These are phyloP conservation scores for Synchytrium microbalum DNA, from an alignment of 371 early-diverging fungal species.

Conservation along the genomic window DNA sequence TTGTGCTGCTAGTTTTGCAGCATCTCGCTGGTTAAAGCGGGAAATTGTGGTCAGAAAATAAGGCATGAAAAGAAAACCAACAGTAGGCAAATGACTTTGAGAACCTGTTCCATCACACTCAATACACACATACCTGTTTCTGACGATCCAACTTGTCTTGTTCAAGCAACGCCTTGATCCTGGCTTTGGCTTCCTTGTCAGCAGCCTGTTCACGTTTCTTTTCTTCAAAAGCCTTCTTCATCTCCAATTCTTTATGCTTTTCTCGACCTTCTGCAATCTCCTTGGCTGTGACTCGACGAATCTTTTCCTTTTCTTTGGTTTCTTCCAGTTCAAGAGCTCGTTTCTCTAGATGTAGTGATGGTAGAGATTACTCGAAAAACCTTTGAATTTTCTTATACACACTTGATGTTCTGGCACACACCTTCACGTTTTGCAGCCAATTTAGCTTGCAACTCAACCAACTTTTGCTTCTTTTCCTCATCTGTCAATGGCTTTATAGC, in stretches of 20 bases:
- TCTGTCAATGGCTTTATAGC: slow-evolving; percentile 78
- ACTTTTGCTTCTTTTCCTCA: slow-evolving; percentile 72
- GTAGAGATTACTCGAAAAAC: not conserved
- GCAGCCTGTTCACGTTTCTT: slow-evolving; percentile 73
- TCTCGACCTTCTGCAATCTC: slow-evolving; percentile 68
- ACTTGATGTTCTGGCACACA: not conserved
- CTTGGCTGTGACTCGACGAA: slow-evolving; percentile 72
- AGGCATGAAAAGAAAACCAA: no score
- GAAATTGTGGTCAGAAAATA: no score
- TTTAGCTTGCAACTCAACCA: slow-evolving; percentile 64
- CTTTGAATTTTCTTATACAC: no score
- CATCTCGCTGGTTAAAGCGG: slow-evolving; percentile 33
- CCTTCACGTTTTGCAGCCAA: slow-evolving; percentile 60
- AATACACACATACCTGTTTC: slow-evolving; percentile 29
- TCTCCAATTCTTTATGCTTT: slow-evolving; percentile 59
- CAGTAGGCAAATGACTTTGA: no score
- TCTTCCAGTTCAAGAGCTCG: slow-evolving; percentile 60
- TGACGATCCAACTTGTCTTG: slow-evolving; percentile 61
- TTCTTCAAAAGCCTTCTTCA: slow-evolving; percentile 59
- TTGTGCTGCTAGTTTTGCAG: slow-evolving; percentile 26
- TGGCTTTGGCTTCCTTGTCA: slow-evolving; percentile 63
- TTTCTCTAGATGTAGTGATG: slow-evolving; percentile 32
- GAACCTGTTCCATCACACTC: slow-evolving; percentile 1
- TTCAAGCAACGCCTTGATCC: slow-evolving; percentile 81
- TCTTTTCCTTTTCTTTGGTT: slow-evolving; percentile 58